A percentile compares a stretch with the other conserved stretches of the same genome.
These are phyloP conservation scores for Isabelozyma gotoi DNA, from an alignment of 805 yeast genomes.

Conservation along the genomic window DNA sequence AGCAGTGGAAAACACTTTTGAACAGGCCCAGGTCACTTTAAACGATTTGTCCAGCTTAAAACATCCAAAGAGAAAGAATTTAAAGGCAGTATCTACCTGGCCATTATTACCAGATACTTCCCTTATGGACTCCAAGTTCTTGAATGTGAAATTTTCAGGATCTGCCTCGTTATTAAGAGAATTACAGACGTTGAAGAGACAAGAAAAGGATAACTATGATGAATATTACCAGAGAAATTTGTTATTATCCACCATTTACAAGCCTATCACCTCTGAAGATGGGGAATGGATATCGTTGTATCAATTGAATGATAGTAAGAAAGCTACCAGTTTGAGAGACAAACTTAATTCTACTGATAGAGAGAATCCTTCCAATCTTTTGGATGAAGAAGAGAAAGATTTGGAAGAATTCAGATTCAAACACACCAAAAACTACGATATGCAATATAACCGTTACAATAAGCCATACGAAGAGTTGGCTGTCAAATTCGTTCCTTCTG, in stretches of 20 bases:
- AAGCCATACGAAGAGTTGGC: conserved; percentile 64
- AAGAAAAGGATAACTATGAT: conserved; percentile 25
- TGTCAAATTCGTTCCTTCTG: conserved; percentile 51
- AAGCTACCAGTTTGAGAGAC: conserved; percentile 21
- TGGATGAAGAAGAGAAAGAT: conserved; percentile 45
- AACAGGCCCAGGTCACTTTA: conserved; percentile 49
- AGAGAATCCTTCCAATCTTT: conserved; percentile 40
- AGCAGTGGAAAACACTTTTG: conserved; percentile 79
- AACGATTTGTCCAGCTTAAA: conserved; percentile 45
- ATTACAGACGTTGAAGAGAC: conserved; percentile 25
- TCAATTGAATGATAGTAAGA: conserved; percentile 20
- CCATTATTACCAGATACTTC: conserved; percentile 86
- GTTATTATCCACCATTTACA: conserved; percentile 62
- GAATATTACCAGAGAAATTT: conserved; percentile 33
- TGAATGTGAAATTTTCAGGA: conserved; percentile 61
- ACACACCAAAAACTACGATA: conserved; percentile 78
- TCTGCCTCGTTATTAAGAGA: conserved; percentile 51
- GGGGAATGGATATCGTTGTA: conserved; percentile 73
- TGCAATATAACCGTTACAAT: conserved; percentile 50
- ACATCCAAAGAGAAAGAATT: conserved; percentile 77
- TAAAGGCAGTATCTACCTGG: conserved; percentile 77
- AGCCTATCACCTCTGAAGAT: conserved; percentile 69
- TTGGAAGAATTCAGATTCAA: conserved; percentile 51
- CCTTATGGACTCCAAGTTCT: conserved; percentile 77
- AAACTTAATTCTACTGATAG: conserved; percentile 39